These are phyloP conservation scores for Debaryomycetaceae sp. DNA, from an alignment of 1,139 yeast genomes.

Conservation along the genomic window DNA sequence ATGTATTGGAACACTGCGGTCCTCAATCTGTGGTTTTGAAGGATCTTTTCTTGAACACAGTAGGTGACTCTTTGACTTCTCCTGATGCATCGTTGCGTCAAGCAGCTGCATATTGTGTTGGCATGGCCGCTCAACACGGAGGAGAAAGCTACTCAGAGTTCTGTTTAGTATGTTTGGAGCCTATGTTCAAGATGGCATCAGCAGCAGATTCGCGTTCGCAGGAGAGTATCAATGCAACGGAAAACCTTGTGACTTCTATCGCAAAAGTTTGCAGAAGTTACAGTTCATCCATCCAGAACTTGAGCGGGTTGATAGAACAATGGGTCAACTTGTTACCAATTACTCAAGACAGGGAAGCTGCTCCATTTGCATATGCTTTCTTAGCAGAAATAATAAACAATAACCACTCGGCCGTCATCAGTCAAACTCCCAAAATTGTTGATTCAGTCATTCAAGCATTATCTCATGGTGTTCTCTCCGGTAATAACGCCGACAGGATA, in stretches of 20 bases:
- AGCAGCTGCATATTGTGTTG: constrained; percentile 82
- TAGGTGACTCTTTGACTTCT: constrained; percentile 63
- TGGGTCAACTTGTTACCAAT: constrained; percentile 88
- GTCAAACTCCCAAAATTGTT: constrained; percentile 62
- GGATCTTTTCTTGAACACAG: constrained; percentile 59
- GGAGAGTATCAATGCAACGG: constrained; percentile 84
- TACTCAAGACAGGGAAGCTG: constrained; percentile 82
- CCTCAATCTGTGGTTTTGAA: constrained; percentile 61
- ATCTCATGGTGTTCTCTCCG: constrained; percentile 62
- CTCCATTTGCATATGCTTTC: constrained; percentile 80
- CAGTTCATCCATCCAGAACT: constrained; percentile 56
- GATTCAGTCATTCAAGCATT: constrained; percentile 79
- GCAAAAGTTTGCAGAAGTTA: constrained; percentile 71
- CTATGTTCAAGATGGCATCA: constrained; percentile 68
- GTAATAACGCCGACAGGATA: constrained; percentile 64
- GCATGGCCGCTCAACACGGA: constrained; percentile 81
- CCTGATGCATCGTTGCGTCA: constrained; percentile 79
- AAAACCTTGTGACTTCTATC: constrained; percentile 76
- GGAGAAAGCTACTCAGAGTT: constrained; percentile 62
- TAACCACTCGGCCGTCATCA: constrained; percentile 59
- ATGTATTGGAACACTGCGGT: constrained; percentile 77
- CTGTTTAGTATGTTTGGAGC: constrained; percentile 66
- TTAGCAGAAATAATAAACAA: constrained; percentile 70
- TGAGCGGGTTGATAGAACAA: constrained; percentile 59
- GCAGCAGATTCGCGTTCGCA: constrained; percentile 86